phyloP scores from a whole-genome alignment of 2,329 filamentous ascomycete genomes.

The Trichoderma koningii region DNA sequence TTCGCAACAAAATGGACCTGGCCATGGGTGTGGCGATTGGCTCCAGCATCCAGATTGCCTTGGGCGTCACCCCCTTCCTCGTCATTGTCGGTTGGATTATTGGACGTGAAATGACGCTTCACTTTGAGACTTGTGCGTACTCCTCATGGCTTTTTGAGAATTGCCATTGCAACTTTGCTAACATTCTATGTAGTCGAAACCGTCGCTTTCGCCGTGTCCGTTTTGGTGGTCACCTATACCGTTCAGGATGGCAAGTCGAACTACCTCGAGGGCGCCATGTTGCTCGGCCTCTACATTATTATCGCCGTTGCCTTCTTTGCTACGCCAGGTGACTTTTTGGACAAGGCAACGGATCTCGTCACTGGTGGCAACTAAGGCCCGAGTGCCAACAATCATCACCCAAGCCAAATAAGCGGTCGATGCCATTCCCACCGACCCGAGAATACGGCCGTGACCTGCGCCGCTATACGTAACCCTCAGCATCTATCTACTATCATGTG shows the following conservation, averaged over 20 bases:
- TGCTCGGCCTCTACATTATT: constrained; percentile 56
- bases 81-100: constrained; percentile 81
- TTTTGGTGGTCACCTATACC: constrained; percentile 73
- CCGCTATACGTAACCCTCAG: background rate
- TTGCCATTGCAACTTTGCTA: constrained; percentile 19
- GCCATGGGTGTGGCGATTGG: constrained; percentile 80
- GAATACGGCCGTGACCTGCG: background rate
- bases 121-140: constrained; percentile 65
- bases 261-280: constrained; percentile 79
- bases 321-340: constrained; percentile 52
- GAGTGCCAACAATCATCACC: background rate
- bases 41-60: constrained; percentile 78
- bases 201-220: constrained; percentile 73
- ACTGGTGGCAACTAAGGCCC: constrained; percentile 3
- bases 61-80: constrained; percentile 77
- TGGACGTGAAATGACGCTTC: constrained; percentile 71
- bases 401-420: background rate
- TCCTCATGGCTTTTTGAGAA: background rate
- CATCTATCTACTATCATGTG: background rate
- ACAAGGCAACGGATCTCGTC: constrained; percentile 36
- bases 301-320: constrained; percentile 64
- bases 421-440: background rate
- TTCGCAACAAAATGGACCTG: constrained; percentile 75
- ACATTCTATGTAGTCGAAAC: constrained; percentile 60
- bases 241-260: constrained; percentile 83